Evolutionary conservation across 2,329 filamentous ascomycete genomes (phyloP).

Genomic region (Eurotiales sp.): DNA sequence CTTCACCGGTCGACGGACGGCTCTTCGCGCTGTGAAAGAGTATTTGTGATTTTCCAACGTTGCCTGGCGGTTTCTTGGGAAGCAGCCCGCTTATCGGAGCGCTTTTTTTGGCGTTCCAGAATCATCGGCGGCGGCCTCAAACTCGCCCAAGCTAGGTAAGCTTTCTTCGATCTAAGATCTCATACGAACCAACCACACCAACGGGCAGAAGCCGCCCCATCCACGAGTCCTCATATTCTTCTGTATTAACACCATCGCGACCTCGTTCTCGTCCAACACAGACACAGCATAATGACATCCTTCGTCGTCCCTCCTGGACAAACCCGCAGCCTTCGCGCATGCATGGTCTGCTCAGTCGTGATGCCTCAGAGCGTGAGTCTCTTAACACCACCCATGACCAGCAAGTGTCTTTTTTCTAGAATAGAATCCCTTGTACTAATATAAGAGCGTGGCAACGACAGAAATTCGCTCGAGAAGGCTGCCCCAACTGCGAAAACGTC

Average conservation of each 20-base stretch:
- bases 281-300: conserved; percentile 33
- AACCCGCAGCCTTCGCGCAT: conserved; percentile 85
- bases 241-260: no score
- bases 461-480: conserved; percentile 84
- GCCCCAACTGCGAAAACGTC: conserved; percentile 94
- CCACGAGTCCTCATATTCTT: no score
- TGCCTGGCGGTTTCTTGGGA: not conserved
- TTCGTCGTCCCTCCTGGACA: conserved; percentile 71
- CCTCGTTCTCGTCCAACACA: not conserved
- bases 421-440: no score
- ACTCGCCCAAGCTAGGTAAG: not conserved
- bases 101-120: conserved; percentile 14
- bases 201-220: no score
- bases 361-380: conserved; percentile 68
- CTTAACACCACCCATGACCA: conserved; percentile 14
- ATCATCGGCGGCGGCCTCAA: conserved; percentile 7
- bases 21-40: not conserved
- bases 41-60: not conserved
- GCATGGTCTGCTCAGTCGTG: conserved; percentile 97
- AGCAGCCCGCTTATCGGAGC: conserved; percentile 6
- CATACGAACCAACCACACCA: not conserved
- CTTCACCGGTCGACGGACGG: not conserved
- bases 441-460: conserved; percentile 36
- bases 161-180: not conserved
- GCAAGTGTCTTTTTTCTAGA: no score